A percentile compares a stretch with the other conserved stretches of the same genome.
phyloP scores from a whole-genome alignment of 2,329 filamentous ascomycete genomes.

The Penicillium janthinellum region DNA sequence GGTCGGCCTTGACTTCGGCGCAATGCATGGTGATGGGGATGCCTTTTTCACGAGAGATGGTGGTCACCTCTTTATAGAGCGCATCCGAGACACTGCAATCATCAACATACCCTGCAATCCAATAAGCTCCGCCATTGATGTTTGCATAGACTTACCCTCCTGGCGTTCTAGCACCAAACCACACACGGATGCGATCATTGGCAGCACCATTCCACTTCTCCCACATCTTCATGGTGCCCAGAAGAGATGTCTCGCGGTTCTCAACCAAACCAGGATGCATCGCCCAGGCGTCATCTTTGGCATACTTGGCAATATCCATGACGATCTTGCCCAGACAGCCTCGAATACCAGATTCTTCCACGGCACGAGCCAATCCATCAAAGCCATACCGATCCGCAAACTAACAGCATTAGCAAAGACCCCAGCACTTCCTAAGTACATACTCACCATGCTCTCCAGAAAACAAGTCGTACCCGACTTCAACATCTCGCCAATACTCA shows the following conservation, averaged over 20 bases:
- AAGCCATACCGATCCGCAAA: slow-evolving; percentile 52
- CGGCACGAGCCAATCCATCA: slow-evolving; percentile 47
- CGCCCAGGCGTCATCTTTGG: slow-evolving; percentile 45
- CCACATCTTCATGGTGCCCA: slow-evolving; percentile 44
- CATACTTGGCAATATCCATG: slow-evolving; percentile 49
- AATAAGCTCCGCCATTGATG: no score
- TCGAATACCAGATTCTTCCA: slow-evolving; percentile 49
- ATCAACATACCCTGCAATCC: not conserved
- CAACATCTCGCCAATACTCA: slow-evolving; percentile 56
- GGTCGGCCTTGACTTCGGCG: slow-evolving; percentile 37
- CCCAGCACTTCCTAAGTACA: not conserved
- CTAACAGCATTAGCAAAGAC: slow-evolving; percentile 20
- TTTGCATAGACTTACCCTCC: slow-evolving; percentile 39
- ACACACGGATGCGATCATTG: slow-evolving; percentile 50
- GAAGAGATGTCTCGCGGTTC: slow-evolving; percentile 42
- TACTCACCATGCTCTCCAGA: slow-evolving; percentile 53
- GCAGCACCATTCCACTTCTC: slow-evolving; percentile 40
- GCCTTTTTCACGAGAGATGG: slow-evolving; percentile 40
- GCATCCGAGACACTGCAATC: slow-evolving; percentile 33
- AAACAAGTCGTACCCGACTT: slow-evolving; percentile 55
- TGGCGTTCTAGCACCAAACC: slow-evolving; percentile 53
- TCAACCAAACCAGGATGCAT: slow-evolving; percentile 50
- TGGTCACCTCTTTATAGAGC: slow-evolving; percentile 46
- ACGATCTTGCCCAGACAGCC: slow-evolving; percentile 50
- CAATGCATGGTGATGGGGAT: slow-evolving; percentile 47